A percentile compares a stretch with the other conserved stretches of the same genome.
These are phyloP conservation scores for Metschnikowia similis DNA, from an alignment of 805 yeast species.

Conservation along the genomic window DNA sequence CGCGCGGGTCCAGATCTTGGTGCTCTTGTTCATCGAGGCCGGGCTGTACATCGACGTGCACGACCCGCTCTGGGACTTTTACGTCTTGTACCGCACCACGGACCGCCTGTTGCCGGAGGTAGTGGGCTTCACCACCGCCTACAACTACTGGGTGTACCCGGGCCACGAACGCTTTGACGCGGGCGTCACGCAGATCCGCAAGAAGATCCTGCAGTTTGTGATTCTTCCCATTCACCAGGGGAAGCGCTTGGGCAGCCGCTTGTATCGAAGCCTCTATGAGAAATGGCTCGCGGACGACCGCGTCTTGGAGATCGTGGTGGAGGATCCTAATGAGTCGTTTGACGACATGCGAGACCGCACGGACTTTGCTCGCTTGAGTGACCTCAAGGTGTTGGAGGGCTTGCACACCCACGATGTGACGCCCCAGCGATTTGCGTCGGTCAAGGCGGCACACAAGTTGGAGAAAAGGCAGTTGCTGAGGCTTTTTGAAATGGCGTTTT, in stretches of 20 bases:
- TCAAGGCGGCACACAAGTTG: constrained; percentile 48
- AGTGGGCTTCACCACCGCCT: constrained; percentile 79
- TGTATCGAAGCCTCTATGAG: constrained; percentile 55
- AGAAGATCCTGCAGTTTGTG: constrained; percentile 83
- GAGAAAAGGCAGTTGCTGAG: constrained; percentile 77
- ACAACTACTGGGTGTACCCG: constrained; percentile 75
- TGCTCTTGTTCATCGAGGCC: constrained; percentile 85
- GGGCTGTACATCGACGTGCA: constrained; percentile 78
- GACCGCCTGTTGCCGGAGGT: constrained; percentile 37
- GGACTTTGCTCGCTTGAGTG: constrained; percentile 47
- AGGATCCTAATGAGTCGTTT: constrained; percentile 90
- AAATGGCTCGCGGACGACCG: constrained; percentile 50
- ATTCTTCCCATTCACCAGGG: constrained; percentile 83
- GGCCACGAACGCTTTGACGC: constrained; percentile 51
- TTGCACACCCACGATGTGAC: constrained; percentile 6
- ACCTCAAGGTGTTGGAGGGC: constrained; percentile 7
- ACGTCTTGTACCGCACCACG: constrained; percentile 40
- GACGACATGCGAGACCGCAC: constrained; percentile 85
- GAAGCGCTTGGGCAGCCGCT: constrained; percentile 60
- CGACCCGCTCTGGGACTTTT: constrained; percentile 81
- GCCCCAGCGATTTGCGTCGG: constrained; percentile 33
- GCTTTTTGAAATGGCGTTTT: constrained; percentile 68
- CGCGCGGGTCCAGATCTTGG: constrained; percentile 70
- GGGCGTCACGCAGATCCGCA: constrained; percentile 41
- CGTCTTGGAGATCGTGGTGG: constrained; percentile 76